Evolutionary conservation across 345 rosid species (phyloP).

Genomic region (Luvunga scandens): DNA sequence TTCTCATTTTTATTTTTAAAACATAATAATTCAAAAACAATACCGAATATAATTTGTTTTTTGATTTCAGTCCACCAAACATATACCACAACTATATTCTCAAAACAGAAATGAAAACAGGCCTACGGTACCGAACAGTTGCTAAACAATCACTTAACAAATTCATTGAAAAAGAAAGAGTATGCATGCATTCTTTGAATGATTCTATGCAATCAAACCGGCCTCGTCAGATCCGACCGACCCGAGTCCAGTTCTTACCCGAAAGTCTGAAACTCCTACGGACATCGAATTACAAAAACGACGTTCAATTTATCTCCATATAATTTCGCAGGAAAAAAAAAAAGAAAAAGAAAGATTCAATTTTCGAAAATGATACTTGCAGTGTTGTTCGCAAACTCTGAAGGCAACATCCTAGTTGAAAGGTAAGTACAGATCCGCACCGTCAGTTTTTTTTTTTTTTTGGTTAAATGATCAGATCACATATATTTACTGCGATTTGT

Average conservation of each 20-base stretch:
- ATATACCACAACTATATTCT: too few species aligned
- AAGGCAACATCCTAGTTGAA: conserved; percentile 69
- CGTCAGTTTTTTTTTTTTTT: neutral
- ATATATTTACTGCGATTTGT: neutral
- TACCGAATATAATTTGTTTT: too few species aligned
- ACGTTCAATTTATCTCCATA: neutral
- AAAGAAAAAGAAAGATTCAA: neutral
- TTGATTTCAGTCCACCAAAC: too few species aligned
- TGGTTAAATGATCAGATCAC: neutral
- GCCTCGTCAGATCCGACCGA: neutral
- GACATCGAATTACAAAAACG: neutral
- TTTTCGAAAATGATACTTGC: conserved; percentile 53
- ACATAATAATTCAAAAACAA: too few species aligned
- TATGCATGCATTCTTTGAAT: neutral
- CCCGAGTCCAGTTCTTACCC: neutral
- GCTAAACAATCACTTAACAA: too few species aligned
- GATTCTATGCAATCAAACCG: neutral
- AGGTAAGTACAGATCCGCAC: conserved; percentile 37
- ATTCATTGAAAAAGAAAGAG: neutral
- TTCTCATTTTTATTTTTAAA: too few species aligned
- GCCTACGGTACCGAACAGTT: too few species aligned
- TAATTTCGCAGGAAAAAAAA: neutral
- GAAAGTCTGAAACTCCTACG: neutral
- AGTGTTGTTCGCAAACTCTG: conserved; percentile 60
- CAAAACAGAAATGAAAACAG: too few species aligned